These are phyloP conservation scores for Blastocystis sp. DNA, from an alignment of 352 stramenopile genomes.

Conservation along the genomic window DNA sequence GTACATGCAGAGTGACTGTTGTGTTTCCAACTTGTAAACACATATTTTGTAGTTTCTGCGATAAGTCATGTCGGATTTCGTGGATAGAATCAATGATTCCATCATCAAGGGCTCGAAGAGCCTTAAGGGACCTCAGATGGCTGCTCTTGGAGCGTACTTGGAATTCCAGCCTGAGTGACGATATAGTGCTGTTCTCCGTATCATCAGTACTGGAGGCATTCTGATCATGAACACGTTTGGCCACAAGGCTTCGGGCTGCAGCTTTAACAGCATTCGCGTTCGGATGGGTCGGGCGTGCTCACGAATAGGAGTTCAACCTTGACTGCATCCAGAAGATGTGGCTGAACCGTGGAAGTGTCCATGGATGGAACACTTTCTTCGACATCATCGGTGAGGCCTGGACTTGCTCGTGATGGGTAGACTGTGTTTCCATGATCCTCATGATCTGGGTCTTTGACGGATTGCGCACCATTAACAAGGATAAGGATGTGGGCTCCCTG, in stretches of 20 bases:
- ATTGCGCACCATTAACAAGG: conserved; percentile 37
- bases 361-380: conserved; percentile 52
- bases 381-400: conserved; percentile 4
- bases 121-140: conserved; percentile 22
- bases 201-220: conserved; percentile 30
- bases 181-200: conserved; percentile 8
- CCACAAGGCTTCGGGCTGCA: background rate
- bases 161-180: background rate
- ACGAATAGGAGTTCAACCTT: conserved; percentile 24
- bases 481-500: conserved; percentile 48
- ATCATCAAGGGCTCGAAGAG: conserved; percentile 40
- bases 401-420: background rate
- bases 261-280: background rate
- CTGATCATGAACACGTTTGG: background rate
- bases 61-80: background rate
- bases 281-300: background rate
- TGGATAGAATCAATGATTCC: conserved; percentile 38
- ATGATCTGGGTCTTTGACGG: conserved; percentile 57
- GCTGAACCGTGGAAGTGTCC: background rate
- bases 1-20: background rate
- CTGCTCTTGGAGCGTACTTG: conserved; percentile 11
- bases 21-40: conserved; percentile 6
- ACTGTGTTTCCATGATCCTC: conserved; percentile 33
- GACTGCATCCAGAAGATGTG: background rate
- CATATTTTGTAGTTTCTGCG: background rate